Evolutionary conservation across 352 stramenopile genomes (phyloP), one percentile per base, ranked within the genome.

Genomic region (Phytopythium chamaehyphon): DNA sequence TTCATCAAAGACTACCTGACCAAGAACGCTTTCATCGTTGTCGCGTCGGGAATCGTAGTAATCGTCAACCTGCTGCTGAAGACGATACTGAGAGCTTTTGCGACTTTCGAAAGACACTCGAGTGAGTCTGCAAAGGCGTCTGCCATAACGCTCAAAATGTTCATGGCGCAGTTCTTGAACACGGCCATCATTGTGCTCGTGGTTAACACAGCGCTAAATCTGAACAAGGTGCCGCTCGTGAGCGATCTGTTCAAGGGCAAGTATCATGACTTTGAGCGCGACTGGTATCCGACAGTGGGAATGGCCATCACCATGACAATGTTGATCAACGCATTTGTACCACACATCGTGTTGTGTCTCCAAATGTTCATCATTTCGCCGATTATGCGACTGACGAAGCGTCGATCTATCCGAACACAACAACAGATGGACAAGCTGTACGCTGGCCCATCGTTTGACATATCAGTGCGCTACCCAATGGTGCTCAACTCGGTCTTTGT

Each of bases 281-380:
- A 88, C 6, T 95, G 85, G 85, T 95, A 93, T 61, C 78, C 81
- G 12, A 90, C 67, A 6, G 85, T 95, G n/a, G 85, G 85, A 33
- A 88, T 92, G 63, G 83, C 79, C 26, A 83, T 95, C 55, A 89
- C 85, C 0, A 88, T 81, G 65, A 92, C 83, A 6, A 95, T 95
- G 85, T 57, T 91, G 40, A 79, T 93, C 57, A 95, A 95, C 59
- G 76, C 82, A 0, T 61, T 92, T 22, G 61, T 81, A 19, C 82
- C 83, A 0, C 83, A 93, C n/a, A 19, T 69, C 5, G 47, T 79
- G n/a, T 59, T 90, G 9, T 62, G 82, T 18, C 24, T 88, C 9
- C 65, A 88, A 19, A 68, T 89, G 57, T 84, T 76, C 19, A 12
- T 93, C 2, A 26, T 91, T 3, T 68, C 54, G 7, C 85, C 85